A percentile compares a stretch with the other conserved stretches of the same genome.
Conservation (phyloP, 2,329 filamentous ascomycete genomes). For the Fusarium foetens region DNA sequence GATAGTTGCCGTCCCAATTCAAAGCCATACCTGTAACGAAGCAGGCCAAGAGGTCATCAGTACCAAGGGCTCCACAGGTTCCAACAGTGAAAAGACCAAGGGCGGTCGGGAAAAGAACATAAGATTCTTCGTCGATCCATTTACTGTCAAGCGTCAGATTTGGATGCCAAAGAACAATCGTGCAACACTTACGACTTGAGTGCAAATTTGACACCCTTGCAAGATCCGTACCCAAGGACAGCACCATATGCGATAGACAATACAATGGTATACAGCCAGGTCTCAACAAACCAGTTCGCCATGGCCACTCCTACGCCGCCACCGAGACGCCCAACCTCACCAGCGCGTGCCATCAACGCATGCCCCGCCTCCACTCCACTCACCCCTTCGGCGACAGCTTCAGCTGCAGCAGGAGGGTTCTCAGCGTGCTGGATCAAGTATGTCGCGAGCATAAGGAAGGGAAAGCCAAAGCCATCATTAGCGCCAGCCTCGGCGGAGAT, state of each 20-base stretch:
- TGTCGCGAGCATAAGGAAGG: slow-evolving; percentile 60
- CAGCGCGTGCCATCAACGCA: neutral
- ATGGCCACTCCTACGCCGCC: slow-evolving; percentile 63
- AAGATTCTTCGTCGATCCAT: slow-evolving; percentile 67
- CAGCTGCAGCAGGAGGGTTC: slow-evolving; percentile 25
- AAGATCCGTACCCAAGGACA: slow-evolving; percentile 59
- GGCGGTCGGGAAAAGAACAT: slow-evolving; percentile 61
- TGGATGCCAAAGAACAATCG: neutral
- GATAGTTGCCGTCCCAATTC: slow-evolving; percentile 70
- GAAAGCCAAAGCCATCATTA: slow-evolving; percentile 71
- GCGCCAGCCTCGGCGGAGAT: slow-evolving; percentile 71
- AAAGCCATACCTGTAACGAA: slow-evolving; percentile 68
- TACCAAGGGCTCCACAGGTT: slow-evolving; percentile 64
- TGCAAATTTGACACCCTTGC: slow-evolving; percentile 27
- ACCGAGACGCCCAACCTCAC: slow-evolving; percentile 59
- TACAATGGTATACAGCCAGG: slow-evolving; percentile 67
- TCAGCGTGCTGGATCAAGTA: slow-evolving; percentile 39
- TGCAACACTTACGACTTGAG: slow-evolving; percentile 40
- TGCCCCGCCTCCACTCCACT: neutral
- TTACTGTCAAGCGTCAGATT: slow-evolving; percentile 61
- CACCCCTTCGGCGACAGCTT: neutral
- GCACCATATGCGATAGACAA: slow-evolving; percentile 63
- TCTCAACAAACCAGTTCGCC: slow-evolving; percentile 68
- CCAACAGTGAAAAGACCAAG: slow-evolving; percentile 67
- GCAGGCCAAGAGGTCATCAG: slow-evolving; percentile 69